Base-by-base conservation (phyloP, 306 rosid genomes). In the Carpinus viminea region DNA sequence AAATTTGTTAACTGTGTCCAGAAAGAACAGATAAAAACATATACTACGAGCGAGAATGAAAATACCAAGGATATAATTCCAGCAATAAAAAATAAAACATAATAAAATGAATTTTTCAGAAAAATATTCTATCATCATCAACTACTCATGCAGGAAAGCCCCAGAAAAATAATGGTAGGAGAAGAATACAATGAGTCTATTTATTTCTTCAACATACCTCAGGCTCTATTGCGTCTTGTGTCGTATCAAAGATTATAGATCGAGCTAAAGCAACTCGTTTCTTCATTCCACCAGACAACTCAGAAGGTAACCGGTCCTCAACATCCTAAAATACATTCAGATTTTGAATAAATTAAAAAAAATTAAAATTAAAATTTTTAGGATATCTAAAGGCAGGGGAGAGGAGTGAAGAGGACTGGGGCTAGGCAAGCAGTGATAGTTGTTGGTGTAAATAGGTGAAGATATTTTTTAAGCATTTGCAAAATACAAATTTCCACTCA, bases 231-330 rank as follows among this genome's bases (percentile, higher is more conserved):
- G 94, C 83, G 72, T 86, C 86, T 68, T 85, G 89, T 79, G 96
- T 84, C 50, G 88, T 88, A 81, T 96, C 99, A 83, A 53, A 88
- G 73, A 96, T 91, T 75, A 96, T 91, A 79, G 98, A 93, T 61
- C 98, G 92, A 65, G 99, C 99, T 85, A 96, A 84, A 54, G 99
- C 99, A 83, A 96, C 98, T 83, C 99, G 89, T 75, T 96, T 96
- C 87, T 96, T 96, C 99, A 96, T 96, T 85, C 99, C 98, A 64
- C 99, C 99, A 43, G 99, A 96, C 86, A 96, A 82, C 84, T 96
- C 99, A 41, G 99, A 96, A 68, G 99, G 99, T 75, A 91, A 64
- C 59, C 98, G 89, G 45, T 96, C 94, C 84, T 96, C 99, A 80
- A 96, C 99, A 72, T 88, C 96, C 99, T 96, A 61, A 56, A 72